Evolutionary conservation across 208 protist genomes (phyloP), one percentile per base, ranked within the genome.

Genomic region (Leptomonas pyrrhocoris): DNA sequence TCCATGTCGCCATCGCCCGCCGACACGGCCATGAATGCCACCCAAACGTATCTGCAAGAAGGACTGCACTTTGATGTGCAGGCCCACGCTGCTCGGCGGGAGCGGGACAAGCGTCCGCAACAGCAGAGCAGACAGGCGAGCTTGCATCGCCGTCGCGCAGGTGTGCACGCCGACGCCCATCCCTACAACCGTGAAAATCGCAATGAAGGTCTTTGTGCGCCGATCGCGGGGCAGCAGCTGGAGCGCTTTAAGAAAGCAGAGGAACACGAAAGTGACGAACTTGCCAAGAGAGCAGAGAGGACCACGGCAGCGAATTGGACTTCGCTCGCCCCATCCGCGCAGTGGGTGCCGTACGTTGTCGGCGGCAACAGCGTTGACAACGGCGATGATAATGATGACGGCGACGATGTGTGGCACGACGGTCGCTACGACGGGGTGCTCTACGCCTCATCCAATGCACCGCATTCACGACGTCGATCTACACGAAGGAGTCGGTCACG

Each of bases 291-390:
- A 45, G 59, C 59, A 1, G 59, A 55, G 59, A 53, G 31, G 31
- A 5, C 27, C 0, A 9, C 25, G 2, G 19, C 59, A 9, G 28
- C 46, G n/a, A 13, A 55, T 30, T 65, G 59, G 59, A 4, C 16
- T 8, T 9, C 59, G 42, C 31, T 65, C 11, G 43, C 59, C 43
- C 59, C 59, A 16, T 65, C 59, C n/a, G 59, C 46, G 46, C 45
- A 65, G 59, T 65, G 59, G 59, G 59, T 65, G 43, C 59, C 59
- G 19, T 65, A 65, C 30, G 59, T 65, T 0, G 59, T 65, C n/a
- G 23, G 43, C 3, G 23, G 16, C 38, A 49, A 19, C 8, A 51
- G 46, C 27, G 13, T 9, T 21, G 46, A 13, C 5, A 18, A 59
- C 8, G 43, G 34, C 2, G 43, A 50, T 11, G 27, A 27, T 5